Percentiles rank a stretch among this genome's conserved stretches.
phyloP scores from a whole-genome alignment of 2,329 filamentous ascomycete genomes.

The Leptographium radiaticola region DNA sequence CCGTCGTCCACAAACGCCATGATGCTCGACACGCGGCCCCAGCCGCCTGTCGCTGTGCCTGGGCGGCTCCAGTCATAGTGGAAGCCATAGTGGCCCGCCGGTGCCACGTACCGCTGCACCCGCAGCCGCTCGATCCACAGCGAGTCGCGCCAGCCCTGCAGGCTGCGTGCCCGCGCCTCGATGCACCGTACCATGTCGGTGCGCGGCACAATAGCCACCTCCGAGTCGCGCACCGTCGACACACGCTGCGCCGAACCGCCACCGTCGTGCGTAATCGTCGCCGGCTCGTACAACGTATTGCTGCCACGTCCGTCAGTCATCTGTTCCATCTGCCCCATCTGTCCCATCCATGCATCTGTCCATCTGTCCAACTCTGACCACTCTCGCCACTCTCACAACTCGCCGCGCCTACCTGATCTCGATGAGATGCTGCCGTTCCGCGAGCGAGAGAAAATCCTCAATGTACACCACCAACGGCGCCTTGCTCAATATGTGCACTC shows the following conservation, averaged over 20 bases:
- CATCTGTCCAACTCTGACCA: no score
- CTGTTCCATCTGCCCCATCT: no score
- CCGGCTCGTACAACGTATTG: slow-evolving; percentile 33
- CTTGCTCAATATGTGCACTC: slow-evolving; percentile 32
- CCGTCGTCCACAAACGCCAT: slow-evolving; percentile 37
- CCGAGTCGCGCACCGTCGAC: slow-evolving; percentile 33
- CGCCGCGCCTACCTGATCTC: slow-evolving; percentile 31
- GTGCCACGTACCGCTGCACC: slow-evolving; percentile 32
- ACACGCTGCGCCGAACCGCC: slow-evolving; percentile 26
- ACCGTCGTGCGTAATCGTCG: slow-evolving; percentile 36
- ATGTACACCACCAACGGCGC: slow-evolving; percentile 41
- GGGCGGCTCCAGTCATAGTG: slow-evolving; percentile 39
- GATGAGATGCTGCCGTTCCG: slow-evolving; percentile 33
- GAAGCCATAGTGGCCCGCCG: slow-evolving; percentile 36
- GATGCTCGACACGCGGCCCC: slow-evolving; percentile 38
- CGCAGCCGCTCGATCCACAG: slow-evolving; percentile 39
- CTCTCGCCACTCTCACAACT: not conserved
- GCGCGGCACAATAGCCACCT: slow-evolving; percentile 37
- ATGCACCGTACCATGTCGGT: slow-evolving; percentile 29
- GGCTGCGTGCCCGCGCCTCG: slow-evolving; percentile 29
- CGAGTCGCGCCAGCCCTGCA: slow-evolving; percentile 41
- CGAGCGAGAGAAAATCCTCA: slow-evolving; percentile 32
- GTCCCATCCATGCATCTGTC: no score
- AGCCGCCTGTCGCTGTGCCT: slow-evolving; percentile 22
- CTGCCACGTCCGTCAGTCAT: slow-evolving; percentile 16